Evolutionary conservation across 2,329 filamentous ascomycete species (phyloP).

Genomic region (Parastagonospora avenae): DNA sequence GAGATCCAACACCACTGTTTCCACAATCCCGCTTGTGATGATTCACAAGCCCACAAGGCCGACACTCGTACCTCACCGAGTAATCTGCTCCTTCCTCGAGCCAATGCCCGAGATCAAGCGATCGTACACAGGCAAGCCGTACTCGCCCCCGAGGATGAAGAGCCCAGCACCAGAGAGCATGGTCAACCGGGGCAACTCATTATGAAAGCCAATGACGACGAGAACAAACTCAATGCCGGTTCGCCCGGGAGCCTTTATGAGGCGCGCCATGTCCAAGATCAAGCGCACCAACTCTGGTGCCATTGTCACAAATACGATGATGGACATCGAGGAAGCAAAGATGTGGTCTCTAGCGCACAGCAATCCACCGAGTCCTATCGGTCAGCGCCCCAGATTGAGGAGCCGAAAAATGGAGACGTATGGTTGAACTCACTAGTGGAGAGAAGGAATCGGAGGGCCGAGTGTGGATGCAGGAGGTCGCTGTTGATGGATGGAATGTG

Average conservation of each 20-base stretch:
- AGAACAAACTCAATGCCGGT: background rate
- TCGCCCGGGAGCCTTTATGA: background rate
- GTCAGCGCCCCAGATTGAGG: too few relatives aligned
- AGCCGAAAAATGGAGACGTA: too few relatives aligned
- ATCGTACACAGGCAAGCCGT: background rate
- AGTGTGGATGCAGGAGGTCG: too few relatives aligned
- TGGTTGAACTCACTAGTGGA: too few relatives aligned
- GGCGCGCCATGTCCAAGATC: background rate
- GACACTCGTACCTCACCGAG: background rate
- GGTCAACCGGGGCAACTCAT: background rate
- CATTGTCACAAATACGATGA: background rate
- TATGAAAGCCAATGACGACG: background rate
- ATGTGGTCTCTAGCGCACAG: background rate
- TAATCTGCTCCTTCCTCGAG: constrained; percentile 3
- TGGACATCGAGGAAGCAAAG: background rate
- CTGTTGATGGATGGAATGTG: too few relatives aligned
- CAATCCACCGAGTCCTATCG: background rate
- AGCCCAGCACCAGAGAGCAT: background rate
- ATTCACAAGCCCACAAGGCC: background rate
- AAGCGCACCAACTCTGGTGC: background rate
- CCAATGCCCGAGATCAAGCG: background rate
- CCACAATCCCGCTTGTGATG: background rate
- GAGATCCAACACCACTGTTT: background rate
- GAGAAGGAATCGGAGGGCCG: background rate
- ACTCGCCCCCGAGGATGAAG: background rate